phyloP scores from a whole-genome alignment of 2,329 filamentous ascomycete species.

The Talaromyces islandicus region DNA sequence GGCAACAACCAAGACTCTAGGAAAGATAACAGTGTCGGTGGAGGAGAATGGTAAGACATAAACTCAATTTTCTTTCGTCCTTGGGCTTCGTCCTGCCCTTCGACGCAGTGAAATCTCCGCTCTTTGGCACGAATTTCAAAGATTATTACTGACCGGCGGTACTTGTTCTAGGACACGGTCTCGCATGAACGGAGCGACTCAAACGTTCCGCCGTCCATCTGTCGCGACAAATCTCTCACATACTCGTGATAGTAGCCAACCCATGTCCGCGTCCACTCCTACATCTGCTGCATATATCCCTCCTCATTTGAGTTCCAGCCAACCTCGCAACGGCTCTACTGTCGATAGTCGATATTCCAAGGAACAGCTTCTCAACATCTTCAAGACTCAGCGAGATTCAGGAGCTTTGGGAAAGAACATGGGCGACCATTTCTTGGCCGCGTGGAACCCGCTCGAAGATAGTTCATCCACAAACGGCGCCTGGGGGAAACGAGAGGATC shows the following conservation, averaged over 20 bases:
- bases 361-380: constrained; percentile 73
- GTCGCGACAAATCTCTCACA: constrained; percentile 51
- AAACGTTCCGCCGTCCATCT: constrained; percentile 61
- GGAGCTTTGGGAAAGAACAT: constrained; percentile 55
- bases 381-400: constrained; percentile 52
- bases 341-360: constrained; percentile 64
- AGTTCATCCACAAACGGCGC: constrained; percentile 57
- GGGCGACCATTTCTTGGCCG: constrained; percentile 62
- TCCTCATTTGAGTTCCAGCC: constrained; percentile 53
- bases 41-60: constrained; percentile 66
- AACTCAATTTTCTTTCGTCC: constrained; percentile 8
- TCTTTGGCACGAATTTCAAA: background rate
- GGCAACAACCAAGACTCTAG: constrained; percentile 61
- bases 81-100: background rate
- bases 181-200: constrained; percentile 60
- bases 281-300: constrained; percentile 52
- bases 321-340: constrained; percentile 50
- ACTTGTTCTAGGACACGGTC: constrained; percentile 47
- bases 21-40: constrained; percentile 54
- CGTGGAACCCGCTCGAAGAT: constrained; percentile 71
- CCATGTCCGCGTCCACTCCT: constrained; percentile 31
- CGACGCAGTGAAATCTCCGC: background rate
- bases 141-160: constrained; percentile 13
- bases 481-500: constrained; percentile 75
- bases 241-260: constrained; percentile 36